A percentile compares a stretch with the other conserved stretches of the same genome.
These are phyloP conservation scores for Chlorella sp. DNA, from an alignment of 139 green algal species.

Conservation along the genomic window DNA sequence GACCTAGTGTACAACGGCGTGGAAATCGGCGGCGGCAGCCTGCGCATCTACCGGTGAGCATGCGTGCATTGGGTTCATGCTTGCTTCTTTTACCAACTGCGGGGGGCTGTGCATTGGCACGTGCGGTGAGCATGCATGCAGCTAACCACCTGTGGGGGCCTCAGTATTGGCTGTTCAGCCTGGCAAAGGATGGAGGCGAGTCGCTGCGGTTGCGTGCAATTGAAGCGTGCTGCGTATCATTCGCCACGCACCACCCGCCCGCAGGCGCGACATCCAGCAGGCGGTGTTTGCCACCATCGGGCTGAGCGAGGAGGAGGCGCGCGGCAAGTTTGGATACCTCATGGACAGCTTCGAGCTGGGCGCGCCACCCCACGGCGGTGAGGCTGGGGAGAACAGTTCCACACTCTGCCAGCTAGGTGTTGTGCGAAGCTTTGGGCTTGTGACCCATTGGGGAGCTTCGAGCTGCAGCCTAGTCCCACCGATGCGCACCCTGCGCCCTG, in stretches of 20 bases:
- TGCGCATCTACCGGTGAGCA: slow-evolving; percentile 85
- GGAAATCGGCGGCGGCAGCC: slow-evolving; percentile 93
- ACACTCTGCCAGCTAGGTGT: too few relatives aligned
- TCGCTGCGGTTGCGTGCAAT: too few relatives aligned
- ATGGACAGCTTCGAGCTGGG: slow-evolving; percentile 84
- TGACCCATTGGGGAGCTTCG: too few relatives aligned
- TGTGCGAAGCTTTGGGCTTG: too few relatives aligned
- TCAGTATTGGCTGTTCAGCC: too few relatives aligned
- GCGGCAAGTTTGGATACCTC: slow-evolving; percentile 87
- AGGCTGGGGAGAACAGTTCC: not conserved
- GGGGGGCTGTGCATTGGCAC: too few relatives aligned
- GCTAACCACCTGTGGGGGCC: too few relatives aligned
- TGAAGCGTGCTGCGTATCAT: not conserved
- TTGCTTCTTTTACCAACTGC: too few relatives aligned
- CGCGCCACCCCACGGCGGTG: slow-evolving; percentile 91
- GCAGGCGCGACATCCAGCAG: slow-evolving; percentile 88
- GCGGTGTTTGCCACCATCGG: slow-evolving; percentile 93
- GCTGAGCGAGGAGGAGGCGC: slow-evolving; percentile 78
- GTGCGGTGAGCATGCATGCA: too few relatives aligned
- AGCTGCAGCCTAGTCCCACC: not conserved
- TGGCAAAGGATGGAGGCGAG: too few relatives aligned
- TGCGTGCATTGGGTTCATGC: not conserved
- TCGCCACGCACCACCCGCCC: not conserved
- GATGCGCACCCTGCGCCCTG: not conserved
- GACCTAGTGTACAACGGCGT: slow-evolving; percentile 99